Evolutionary conservation across 176 grass and related monocot genomes (phyloP), one percentile per base, ranked within the genome.

Genomic region (Thinopyrum elongatum): DNA sequence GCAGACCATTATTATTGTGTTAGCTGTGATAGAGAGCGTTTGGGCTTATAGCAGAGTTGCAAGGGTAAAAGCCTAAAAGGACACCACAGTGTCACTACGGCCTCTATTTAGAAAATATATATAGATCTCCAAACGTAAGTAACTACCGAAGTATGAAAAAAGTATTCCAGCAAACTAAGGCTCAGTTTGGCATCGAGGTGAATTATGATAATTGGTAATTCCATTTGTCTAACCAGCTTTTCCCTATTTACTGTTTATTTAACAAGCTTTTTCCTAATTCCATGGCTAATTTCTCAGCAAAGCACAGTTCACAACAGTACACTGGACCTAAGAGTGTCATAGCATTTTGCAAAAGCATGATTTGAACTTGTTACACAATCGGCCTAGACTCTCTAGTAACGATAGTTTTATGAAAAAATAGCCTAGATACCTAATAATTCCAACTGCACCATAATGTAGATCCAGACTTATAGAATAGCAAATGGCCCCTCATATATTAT

Each of bases 261-360:
- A 74, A 74, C 25, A 3, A 47, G 41, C n/a, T 74, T 74, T 14
- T 74, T 47, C 41, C n/a, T 74, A 47, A 25, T 47, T 28, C 12
- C 71, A 47, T 74, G 38, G 39, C 71, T 74, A 74, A 28, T 25
- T 71, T 70, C 11, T 3, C 41, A 74, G 13, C 23, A 74, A 74
- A 74, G 71, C 41, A 74, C 71, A 28, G 41, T 16, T 74, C 7
- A 47, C 16, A 74, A 47, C 71, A 47, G 7, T 28, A 74, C 16
- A 46, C 39, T 28, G 71, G 44, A 47, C 23, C 41, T 55, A 87
- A 46, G 5, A 26, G 31, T 26, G 74, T 76, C 67, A 38, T 68
- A 59, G 58, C 35, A 26, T 83, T 64, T 70, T 76, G 8, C 23
- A 88, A 59, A 69, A 12, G 9, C 9, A 36, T 83, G 86, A 77